Evolutionary conservation across 441 rosid species (phyloP), one percentile per base, ranked within the genome.

Genomic region (Lagerstroemia fauriei): DNA sequence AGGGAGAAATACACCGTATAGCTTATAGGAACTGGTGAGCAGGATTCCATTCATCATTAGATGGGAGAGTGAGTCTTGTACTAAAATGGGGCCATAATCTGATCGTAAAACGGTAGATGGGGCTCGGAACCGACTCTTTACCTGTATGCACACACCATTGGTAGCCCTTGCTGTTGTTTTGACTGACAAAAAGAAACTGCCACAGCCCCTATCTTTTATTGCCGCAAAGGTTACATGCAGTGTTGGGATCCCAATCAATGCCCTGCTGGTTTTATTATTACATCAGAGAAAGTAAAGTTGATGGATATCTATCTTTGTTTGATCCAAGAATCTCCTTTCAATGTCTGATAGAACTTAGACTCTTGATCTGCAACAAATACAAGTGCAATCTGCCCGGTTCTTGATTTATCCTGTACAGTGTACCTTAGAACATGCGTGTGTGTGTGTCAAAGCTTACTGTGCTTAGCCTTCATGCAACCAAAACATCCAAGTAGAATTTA

Each of bases 131-230:
- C 51, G 51, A 48, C 51, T 48, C 14, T 48, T 48, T 9, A 14
- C 11, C 14, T 48, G 14, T 10, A 9, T 48, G 51, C 51, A 47
- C 7, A 47, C 50, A 10, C 14, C 51, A 9, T 9, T 47, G 48
- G 83, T 24, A 73, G 31, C 24, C 75, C 29, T 11, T 47, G 72
- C 70, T 75, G 31, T 78, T 84, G 78, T 78, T 83, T 83, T 76
- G 84, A 63, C 82, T 77, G 57, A 61, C 75, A 73, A 77, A 84
- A 80, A 78, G 78, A 84, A 80, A 41, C 81, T 46, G 83, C 81
- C 85, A 78, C 70, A 25, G 17, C 44, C 70, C 68, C 78, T 85
- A 71, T 53, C 59, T 53, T n/a, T 16, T 53, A 53, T 80, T 87
- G 87, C 88, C 88, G 57, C 73, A 79, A 29, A 53, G 47, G 83